These are phyloP conservation scores for Coelastrella sp. DNA, from an alignment of 139 green algal genomes.

Conservation along the genomic window DNA sequence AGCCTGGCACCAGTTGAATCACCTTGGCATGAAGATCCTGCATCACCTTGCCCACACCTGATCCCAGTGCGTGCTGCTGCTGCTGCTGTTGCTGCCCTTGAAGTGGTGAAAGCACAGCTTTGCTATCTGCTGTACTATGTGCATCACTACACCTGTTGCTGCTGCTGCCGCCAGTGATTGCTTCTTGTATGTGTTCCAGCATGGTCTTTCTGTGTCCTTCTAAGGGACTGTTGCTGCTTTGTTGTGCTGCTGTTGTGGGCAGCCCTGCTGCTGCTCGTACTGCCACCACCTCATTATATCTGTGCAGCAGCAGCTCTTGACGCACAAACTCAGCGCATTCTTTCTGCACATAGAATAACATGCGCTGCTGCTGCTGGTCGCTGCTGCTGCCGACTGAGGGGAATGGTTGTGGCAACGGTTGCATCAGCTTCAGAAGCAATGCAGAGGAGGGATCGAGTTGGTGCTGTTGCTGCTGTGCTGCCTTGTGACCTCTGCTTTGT, in stretches of 20 bases:
- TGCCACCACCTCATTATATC: conserved; percentile 31
- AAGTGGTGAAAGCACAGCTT: background rate
- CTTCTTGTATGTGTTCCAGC: conserved; percentile 10
- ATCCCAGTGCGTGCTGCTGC: background rate
- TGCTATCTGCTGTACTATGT: no score
- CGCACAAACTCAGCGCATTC: conserved; percentile 29
- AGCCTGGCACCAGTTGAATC: background rate
- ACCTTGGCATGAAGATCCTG: background rate
- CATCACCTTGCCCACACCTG: background rate
- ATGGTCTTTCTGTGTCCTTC: background rate
- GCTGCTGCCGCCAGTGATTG: background rate
- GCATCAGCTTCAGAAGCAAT: conserved; percentile 31
- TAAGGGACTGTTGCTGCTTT: background rate
- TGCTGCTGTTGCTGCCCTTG: background rate
- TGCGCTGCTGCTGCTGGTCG: conserved; percentile 17
- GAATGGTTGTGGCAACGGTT: conserved; percentile 15
- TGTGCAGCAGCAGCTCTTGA: conserved; percentile 34
- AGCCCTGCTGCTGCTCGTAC: conserved; percentile 26
- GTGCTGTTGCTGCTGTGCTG: conserved; percentile 1
- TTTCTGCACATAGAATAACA: conserved; percentile 38
- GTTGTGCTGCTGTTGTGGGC: background rate
- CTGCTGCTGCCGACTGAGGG: background rate
- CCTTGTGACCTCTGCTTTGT: background rate
- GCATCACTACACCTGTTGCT: background rate
- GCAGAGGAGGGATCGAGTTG: conserved; percentile 1